A percentile compares a stretch with the other conserved stretches of the same genome.
These are phyloP conservation scores for Penicillium sp. DNA, from an alignment of 2,329 filamentous ascomycete species.

Conservation along the genomic window DNA sequence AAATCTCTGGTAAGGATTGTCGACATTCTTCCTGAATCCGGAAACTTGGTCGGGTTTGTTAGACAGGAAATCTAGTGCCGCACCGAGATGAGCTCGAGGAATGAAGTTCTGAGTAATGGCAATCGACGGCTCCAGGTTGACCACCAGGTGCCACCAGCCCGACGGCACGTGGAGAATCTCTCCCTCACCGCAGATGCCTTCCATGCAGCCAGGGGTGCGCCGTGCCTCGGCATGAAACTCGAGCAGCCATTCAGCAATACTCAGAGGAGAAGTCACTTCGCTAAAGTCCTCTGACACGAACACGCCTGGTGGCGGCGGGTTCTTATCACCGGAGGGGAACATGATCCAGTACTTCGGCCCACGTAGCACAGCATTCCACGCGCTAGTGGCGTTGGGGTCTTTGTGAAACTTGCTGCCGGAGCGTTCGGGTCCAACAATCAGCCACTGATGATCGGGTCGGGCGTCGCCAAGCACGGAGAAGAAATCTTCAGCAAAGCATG, in stretches of 20 bases:
- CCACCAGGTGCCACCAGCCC: conserved; percentile 95
- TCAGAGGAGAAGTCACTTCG: conserved; percentile 89
- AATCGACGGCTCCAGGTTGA: conserved; percentile 81
- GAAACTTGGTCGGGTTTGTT: conserved; percentile 84
- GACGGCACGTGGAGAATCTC: conserved; percentile 91
- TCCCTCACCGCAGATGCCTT: conserved; percentile 79
- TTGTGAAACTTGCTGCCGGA: conserved; percentile 97
- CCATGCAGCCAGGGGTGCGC: conserved; percentile 70
- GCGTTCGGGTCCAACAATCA: conserved; percentile 82
- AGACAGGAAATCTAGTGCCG: conserved; percentile 75
- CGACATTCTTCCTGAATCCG: conserved; percentile 72
- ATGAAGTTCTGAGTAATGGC: conserved; percentile 97
- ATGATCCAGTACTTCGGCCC: conserved; percentile 98
- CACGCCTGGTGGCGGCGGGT: conserved; percentile 76
- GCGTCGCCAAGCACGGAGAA: conserved; percentile 76
- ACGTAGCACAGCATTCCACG: conserved; percentile 90
- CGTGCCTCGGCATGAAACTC: conserved; percentile 84
- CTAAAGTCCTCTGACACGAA: conserved; percentile 85
- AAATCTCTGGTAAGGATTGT: conserved; percentile 73
- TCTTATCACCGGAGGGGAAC: conserved; percentile 70
- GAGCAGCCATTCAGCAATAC: conserved; percentile 94
- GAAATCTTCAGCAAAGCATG: conserved; percentile 82
- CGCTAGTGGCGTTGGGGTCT: conserved; percentile 66
- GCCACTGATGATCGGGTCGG: conserved; percentile 84
- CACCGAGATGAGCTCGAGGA: conserved; percentile 67